Evolutionary conservation across 495 filamentous ascomycete species (phyloP).

Genomic region (Aspergillus cristatus): DNA sequence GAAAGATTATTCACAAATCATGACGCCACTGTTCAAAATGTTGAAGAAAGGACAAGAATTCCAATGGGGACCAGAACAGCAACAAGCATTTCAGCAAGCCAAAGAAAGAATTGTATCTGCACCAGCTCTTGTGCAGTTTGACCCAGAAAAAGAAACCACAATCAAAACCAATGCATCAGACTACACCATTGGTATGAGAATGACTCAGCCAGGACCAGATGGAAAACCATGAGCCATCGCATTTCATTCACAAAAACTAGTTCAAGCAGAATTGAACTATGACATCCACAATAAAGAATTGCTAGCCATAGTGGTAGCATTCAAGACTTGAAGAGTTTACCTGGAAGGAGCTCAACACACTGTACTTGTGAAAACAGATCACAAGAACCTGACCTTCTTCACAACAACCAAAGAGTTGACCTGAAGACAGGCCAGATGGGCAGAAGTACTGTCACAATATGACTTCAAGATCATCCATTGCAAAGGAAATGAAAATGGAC

Average conservation of each 20-base stretch:
- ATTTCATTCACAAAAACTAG: constrained; percentile 1
- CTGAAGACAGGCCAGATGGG: constrained; percentile 6
- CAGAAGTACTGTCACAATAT: constrained; percentile 5
- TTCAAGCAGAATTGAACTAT: background rate
- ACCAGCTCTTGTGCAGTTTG: background rate
- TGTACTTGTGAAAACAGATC: constrained; percentile 10
- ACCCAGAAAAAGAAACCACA: background rate
- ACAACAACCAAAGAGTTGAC: constrained; percentile 10
- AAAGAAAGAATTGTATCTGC: constrained; percentile 2
- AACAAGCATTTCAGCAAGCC: constrained; percentile 6
- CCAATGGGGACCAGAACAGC: background rate
- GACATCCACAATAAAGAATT: constrained; percentile 1
- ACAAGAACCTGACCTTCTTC: constrained; percentile 15
- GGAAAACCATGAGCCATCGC: background rate
- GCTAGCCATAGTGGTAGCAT: constrained; percentile 2
- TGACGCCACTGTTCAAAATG: constrained; percentile 1
- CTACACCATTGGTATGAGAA: background rate
- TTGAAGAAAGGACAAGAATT: constrained; percentile 5
- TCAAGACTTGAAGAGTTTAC: constrained; percentile 4
- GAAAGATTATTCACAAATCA: constrained; percentile 2
- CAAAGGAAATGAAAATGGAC: constrained; percentile 8
- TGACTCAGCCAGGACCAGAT: background rate
- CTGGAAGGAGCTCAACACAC: constrained; percentile 5
- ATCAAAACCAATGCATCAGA: constrained; percentile 1
- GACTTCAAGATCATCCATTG: constrained; percentile 10